Evolutionary conservation across 208 protist species (phyloP), one percentile per base, ranked within the genome.

Genomic region (Spongospora subterranea): DNA sequence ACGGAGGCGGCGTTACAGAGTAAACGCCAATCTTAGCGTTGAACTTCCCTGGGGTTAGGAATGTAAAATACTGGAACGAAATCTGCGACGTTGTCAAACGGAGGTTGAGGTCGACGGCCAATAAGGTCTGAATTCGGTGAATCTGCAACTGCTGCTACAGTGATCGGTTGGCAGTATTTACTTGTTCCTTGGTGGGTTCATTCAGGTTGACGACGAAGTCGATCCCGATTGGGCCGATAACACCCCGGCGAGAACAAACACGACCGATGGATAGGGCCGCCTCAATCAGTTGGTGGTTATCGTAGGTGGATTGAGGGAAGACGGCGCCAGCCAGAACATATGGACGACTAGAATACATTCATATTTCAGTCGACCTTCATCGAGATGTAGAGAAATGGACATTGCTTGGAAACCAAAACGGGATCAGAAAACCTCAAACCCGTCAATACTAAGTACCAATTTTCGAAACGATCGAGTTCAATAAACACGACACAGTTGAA

Each of bases 61-160:
- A 92, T 64, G 89, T 45, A 45, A 92, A 92, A 32, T 90, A 89
- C n/a, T 0, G 1, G 82, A 92, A 92, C 0, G 82, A 46, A 40
- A 92, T 0, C 0, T 82, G 46, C 0, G 91, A 82, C 0, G 45
- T 82, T 13, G 91, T 92, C n/a, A 90, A 29, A 1, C 77, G 91
- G 0, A 92, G 35, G 82, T 92, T 92, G 24, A 92, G 39, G 77
- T 92, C 91, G 1, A 92, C 82, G 0, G 91, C 91, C 91, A 82
- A 77, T 45, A 92, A 32, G 17, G 77, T 77, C 0, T 89, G 39
- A 41, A 66, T 20, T 29, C 71, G 76, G 24, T 20, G 6, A 88
- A 45, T 6, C 35, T 45, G 40, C 24, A 88, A 46, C 76, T 24
- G 6, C 76, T 88, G 76, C 76, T 24, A 6, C 40, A 46, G 39